Percentiles rank a stretch among this genome's conserved stretches.
Evolutionary conservation across 176 grass and related monocot species (phyloP).

Genomic region (Rhynchospora tenuis): DNA sequence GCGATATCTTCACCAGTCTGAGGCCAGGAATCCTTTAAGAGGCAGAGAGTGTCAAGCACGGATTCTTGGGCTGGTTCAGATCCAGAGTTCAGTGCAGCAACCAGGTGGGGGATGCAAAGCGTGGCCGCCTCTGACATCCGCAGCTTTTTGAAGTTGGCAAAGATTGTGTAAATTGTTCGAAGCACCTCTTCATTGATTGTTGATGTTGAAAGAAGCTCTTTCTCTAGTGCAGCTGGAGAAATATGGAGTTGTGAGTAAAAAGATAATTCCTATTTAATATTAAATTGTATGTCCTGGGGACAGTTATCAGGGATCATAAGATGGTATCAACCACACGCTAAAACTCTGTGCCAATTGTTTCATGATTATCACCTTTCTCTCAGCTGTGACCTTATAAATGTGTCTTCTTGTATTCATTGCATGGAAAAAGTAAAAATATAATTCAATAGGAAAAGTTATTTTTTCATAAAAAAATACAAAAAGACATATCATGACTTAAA

Average conservation of each 20-base stretch:
- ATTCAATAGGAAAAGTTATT: not conserved
- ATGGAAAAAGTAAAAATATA: not conserved
- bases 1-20: conserved; percentile 91
- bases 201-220: conserved; percentile 66
- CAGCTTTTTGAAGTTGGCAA: conserved; percentile 87
- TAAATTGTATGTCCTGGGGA: not conserved
- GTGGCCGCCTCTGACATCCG: conserved; percentile 88
- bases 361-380: not conserved
- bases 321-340: not conserved
- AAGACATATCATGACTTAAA: not conserved
- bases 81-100: conserved; percentile 69
- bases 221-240: conserved; percentile 68
- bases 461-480: not conserved
- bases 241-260: conserved; percentile 27
- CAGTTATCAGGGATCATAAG: not conserved
- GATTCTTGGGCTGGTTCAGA: conserved; percentile 78
- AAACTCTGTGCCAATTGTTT: not conserved
- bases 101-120: conserved; percentile 86
- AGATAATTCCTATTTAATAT: conserved; percentile 12
- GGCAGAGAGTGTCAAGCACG: conserved; percentile 76
- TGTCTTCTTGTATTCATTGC: not conserved
- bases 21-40: conserved; percentile 92
- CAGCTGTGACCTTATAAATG: not conserved
- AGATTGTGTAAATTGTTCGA: conserved; percentile 79
- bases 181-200: conserved; percentile 81